Base-by-base conservation (phyloP, 2,329 filamentous ascomycete species). In the Trematosphaeria pertusa region DNA sequence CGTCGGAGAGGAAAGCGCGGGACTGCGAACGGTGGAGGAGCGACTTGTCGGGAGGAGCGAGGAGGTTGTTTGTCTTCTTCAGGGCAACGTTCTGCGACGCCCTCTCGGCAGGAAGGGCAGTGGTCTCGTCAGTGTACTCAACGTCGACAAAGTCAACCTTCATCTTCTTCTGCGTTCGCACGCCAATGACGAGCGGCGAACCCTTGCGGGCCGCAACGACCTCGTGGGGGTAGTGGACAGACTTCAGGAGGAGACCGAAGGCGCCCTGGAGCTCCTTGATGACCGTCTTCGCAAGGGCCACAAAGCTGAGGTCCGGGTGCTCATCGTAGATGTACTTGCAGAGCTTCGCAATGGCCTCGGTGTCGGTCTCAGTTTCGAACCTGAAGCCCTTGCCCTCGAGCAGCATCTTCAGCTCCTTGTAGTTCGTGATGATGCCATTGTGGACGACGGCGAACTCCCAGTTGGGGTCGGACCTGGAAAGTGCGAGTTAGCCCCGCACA, bases 341-440 rank as follows among this genome's bases (percentile, higher is more conserved):
- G 61, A 99, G 86, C 83, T 97, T 99, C 61, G 94, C 94, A 76
- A 99, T 99, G 76, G 93, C 97, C 80, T 99, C 94, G 42, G 94
- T 99, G 72, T 99, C 94, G 61, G 94, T 99, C 78, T 99, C 93
- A 41, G 94, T 99, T 86, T 99, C 94, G 74, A 99, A 99, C 71
- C 87, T 88, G 86, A 96, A 96, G 72, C 94, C 94, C 84, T 97
- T 99, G 81, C 83, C 83, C 78, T 88, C 84, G 62, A 99, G 84
- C 56, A 99, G 86, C 54, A 88, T 90, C 86, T 93, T 96, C 67
- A 99, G 81, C 80, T 99, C 94, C 84, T 99, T 99, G 86, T 99
- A 99, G 85, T 99, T 99, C 81, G 94, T 99, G 78, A 99, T 99
- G 83, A 99, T 99, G 72, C 94, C 94, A 78, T 99, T 99, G 87